phyloP scores from a whole-genome alignment of 108 stramenopile genomes.

The Skeletonema marinoi region DNA sequence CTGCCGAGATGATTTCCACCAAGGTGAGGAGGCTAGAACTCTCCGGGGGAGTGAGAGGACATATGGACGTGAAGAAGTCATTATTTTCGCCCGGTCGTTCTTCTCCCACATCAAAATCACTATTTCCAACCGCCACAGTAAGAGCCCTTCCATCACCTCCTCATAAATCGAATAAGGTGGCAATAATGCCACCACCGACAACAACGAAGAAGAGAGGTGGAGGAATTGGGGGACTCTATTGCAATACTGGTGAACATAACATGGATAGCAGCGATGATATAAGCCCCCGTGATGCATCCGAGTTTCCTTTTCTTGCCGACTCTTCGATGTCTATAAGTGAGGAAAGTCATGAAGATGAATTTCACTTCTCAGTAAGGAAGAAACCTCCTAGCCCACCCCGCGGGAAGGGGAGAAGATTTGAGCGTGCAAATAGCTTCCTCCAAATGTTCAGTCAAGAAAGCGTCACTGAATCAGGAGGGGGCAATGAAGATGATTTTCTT shows the following conservation, averaged over 20 bases:
- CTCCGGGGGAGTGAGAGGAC: not conserved
- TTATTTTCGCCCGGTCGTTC: not conserved
- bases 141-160: not conserved
- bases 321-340: constrained; percentile 4
- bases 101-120: not conserved
- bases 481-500: constrained; percentile 11
- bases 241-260: not conserved
- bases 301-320: constrained; percentile 32
- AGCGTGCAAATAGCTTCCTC: constrained; percentile 40
- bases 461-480: not conserved
- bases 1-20: not conserved
- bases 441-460: constrained; percentile 39
- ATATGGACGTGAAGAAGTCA: constrained; percentile 1
- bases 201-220: not conserved
- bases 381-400: constrained; percentile 6
- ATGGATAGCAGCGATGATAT: constrained; percentile 25
- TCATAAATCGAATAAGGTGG: not conserved
- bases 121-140: not conserved
- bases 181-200: not conserved
- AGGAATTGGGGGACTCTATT: not conserved
- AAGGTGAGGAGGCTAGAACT: constrained; percentile 2
- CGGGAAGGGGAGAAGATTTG: constrained; percentile 14
- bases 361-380: constrained; percentile 9
- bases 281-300: constrained; percentile 32
- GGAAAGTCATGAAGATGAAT: not conserved